Evolutionary conservation across 2,329 filamentous ascomycete genomes (phyloP), one percentile per base, ranked within the genome.

Genomic region (Penicillium corylophilum): DNA sequence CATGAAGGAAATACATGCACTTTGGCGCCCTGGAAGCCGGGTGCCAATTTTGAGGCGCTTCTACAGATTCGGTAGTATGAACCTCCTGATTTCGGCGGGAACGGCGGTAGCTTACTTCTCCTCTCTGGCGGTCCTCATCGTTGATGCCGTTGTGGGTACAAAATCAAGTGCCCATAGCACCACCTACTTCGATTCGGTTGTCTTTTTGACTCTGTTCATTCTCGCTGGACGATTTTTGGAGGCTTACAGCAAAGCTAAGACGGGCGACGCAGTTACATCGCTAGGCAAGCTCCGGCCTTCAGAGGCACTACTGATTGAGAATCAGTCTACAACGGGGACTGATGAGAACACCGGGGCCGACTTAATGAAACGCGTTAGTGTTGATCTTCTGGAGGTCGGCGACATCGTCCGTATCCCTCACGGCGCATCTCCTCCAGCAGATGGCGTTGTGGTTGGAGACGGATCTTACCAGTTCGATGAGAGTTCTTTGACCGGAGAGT

Each of bases 21-120:
- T 96, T 56, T 96, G 92, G 92, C 81, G 87, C 20, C 84, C 77
- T 2, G 82, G 84, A 24, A 95, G 90, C 66, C 83, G 81, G 33
- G 86, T 86, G 1, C 88, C 90, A 0, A 68, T 95, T 4, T 62
- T 89, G 15, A 82, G 87, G 60, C 80, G 92, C 13, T 92, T 96
- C 65, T 90, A 91, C 69, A 85, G 88, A n/a, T 96, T 96, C 64
- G 92, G 92, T 8, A 96, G 91, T 75, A 96, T 96, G 92, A 95
- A 95, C 67, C 87, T 95, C 76, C 81, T 96, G 53, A 92, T 96
- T 72, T 94, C 88, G 7, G 79, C 95, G 2, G 92, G 91, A 5
- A 95, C 92, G 0, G 87, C 84, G 2, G 90, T 96, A 54, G 92
- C 92, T 1, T 96, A 95, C 68, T 77, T 95, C 55, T 86, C 90